phyloP scores from a whole-genome alignment of 306 rosid genomes.

The Oemleria cerasiformis region DNA sequence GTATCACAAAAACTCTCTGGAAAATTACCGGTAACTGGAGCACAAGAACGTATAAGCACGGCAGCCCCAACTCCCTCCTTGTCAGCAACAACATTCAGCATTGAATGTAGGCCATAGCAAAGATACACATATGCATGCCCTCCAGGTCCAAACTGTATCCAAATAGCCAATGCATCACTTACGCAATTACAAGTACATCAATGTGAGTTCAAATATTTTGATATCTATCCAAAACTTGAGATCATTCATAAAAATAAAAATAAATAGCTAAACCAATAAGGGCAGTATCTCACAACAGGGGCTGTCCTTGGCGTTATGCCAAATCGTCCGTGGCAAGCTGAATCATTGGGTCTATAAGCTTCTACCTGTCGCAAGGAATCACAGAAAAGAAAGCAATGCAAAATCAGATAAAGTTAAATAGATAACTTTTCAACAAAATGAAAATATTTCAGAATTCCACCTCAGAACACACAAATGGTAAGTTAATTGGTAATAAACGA shows the following conservation, averaged over 20 bases:
- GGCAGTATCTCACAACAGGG: slow-evolving; percentile 61
- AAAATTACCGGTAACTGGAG: slow-evolving; percentile 72
- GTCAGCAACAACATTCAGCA: slow-evolving; percentile 91
- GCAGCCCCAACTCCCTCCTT: slow-evolving; percentile 87
- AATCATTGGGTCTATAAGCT: slow-evolving; percentile 82
- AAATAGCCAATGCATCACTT: slow-evolving; percentile 11
- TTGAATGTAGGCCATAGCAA: slow-evolving; percentile 75
- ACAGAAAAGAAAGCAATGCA: not conserved
- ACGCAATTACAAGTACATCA: not conserved
- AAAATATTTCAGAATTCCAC: not conserved
- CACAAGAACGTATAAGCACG: slow-evolving; percentile 85
- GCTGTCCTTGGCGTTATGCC: slow-evolving; percentile 91
- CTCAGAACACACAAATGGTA: not conserved
- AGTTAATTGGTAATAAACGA: not conserved
- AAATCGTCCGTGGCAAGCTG: slow-evolving; percentile 88
- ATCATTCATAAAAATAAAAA: not conserved
- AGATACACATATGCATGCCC: slow-evolving; percentile 89
- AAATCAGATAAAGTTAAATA: not conserved
- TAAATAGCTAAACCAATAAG: not conserved
- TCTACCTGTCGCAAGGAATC: slow-evolving; percentile 51
- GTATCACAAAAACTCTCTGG: not conserved
- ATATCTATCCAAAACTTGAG: not conserved
- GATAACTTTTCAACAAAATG: not conserved
- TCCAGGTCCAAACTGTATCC: slow-evolving; percentile 76
- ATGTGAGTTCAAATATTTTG: not conserved